These are phyloP conservation scores for Eragrostis tef DNA, from an alignment of 202 grass and related monocot genomes.

Conservation along the genomic window DNA sequence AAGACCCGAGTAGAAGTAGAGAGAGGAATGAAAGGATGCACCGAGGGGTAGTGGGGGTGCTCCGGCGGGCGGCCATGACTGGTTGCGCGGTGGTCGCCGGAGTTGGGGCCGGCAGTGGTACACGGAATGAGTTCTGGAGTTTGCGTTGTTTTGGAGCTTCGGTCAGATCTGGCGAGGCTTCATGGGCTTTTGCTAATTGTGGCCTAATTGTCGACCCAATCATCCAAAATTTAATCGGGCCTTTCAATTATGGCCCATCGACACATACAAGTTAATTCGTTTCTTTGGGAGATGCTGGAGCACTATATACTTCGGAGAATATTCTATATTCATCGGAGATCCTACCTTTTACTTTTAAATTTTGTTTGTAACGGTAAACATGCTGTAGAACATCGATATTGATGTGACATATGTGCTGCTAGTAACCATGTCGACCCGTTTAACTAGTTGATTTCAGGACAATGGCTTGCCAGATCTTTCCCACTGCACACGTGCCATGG, in stretches of 20 bases:
- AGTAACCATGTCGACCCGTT: not conserved
- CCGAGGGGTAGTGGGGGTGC: not conserved
- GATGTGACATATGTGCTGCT: not conserved
- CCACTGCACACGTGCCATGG: not conserved
- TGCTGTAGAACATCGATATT: not conserved
- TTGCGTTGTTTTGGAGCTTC: slow-evolving; percentile 6
- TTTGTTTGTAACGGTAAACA: not conserved
- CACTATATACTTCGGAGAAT: not conserved
- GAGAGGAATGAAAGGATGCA: not conserved
- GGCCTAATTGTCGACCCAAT: slow-evolving; percentile 15
- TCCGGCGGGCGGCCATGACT: slow-evolving; percentile 56
- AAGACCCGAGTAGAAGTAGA: slow-evolving; percentile 22
- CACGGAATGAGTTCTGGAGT: slow-evolving; percentile 18
- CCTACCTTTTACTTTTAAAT: not conserved
- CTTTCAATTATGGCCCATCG: not conserved
- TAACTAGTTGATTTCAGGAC: not conserved
- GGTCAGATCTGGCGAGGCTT: slow-evolving; percentile 43
- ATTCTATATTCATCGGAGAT: not conserved
- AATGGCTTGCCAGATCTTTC: not conserved
- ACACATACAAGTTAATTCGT: not conserved
- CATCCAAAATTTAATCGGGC: not conserved
- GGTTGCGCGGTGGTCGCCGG: slow-evolving; percentile 49
- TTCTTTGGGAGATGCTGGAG: not conserved
- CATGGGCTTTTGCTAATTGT: slow-evolving; percentile 26
- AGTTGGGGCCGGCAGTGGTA: slow-evolving; percentile 34